Base-by-base conservation (phyloP, 352 stramenopile species). In the Phytophthora colocasiae region DNA sequence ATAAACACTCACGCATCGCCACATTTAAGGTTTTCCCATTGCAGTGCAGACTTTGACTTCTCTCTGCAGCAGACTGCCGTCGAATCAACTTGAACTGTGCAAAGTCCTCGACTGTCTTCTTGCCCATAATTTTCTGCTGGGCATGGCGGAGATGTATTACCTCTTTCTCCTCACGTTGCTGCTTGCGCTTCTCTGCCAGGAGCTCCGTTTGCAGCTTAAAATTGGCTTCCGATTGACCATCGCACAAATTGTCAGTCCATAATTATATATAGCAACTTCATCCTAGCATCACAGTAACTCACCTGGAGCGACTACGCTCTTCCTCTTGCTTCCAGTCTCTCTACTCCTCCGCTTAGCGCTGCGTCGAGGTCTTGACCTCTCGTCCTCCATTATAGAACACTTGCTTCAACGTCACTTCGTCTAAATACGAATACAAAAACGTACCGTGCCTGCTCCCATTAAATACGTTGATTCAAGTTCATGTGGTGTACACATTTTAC, bases 61-160 rank as follows among this genome's bases (percentile, higher is more conserved):
- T 66, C 17, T 62, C 66, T 1, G 54, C 51, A 5, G 66, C 59
- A 43, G 78, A 69, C 44, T 80, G 70, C 1, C 77, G 75, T 2
- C 64, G 75, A 9, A 86, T 64, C 34, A 90, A 34, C 11, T 80
- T 80, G 15, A 87, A 41, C 8, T 61, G 58, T 8, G 75, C 78
- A 40, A 83, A 84, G 36, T 89, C 73, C 26, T 87, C 75, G 2
- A 78, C 77, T 6, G 70, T 84, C 61, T 89, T 90, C 66, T 64
- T 81, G 17, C 78, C 71, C 4, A 80, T 6, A 8, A 89, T 66
- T 59, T 71, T 82, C 26, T 82, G 79, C 46, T 87, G 73, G 6
- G 46, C 50, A 15, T 72, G 59, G 2, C 69, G 58, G 11, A 80
- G 67, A 45, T 79, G 79, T 11, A 26, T 41, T 3, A 66, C 63